Base-by-base conservation (phyloP, 2,329 filamentous ascomycete genomes). In the Ophiostoma quercus region DNA sequence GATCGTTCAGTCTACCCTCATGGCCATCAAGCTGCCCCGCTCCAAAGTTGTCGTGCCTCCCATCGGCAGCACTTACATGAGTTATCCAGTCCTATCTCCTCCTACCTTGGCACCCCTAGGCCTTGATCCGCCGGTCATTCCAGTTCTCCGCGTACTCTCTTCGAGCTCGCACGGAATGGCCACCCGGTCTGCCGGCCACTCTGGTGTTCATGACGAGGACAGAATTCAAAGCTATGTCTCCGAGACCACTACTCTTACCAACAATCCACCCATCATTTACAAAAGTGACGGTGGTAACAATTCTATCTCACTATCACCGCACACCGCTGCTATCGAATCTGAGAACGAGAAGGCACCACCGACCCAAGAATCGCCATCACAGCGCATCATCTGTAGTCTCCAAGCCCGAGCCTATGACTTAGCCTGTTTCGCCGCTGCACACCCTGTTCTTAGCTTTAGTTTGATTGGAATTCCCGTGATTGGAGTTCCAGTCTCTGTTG, bases 401-500 rank as follows among this genome's bases (percentile, higher is more conserved):
- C 0, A 16, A 14, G 6, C 43, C 41, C 22, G 32, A 34, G 14
- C 25, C 32, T 37, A 43, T 8, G 19, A 47, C n/a, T 2, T 63
- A 3, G 67, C 37, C n/a, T 66, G 60, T 16, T 69, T 72, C 8
- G 51, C 60, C 3, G 67, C 66, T 0, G 68, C 63, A 19, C 76
- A 78, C 69, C 77, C 76, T 4, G 74, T 79, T 69, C 74, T 79
- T 1, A 67, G 74, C 62, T 70, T 75, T 0, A 79, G 74, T 2
- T 73, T 81, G 60, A 39, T 78, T 7, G 71, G 76, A 9, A 76
- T 81, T 11, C 73, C 80, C 2, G 41, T 76, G 0, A 43, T 84
- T 8, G 83, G 82, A 1, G 71, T 82, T 0, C 83, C 83, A 0
- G 71, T 84, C 0, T 79, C 82, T 0, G 73, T 75, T 2, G 57